These are phyloP conservation scores for Talinum fruticosum DNA, from an alignment of 148 eudicot genomes.

Conservation along the genomic window DNA sequence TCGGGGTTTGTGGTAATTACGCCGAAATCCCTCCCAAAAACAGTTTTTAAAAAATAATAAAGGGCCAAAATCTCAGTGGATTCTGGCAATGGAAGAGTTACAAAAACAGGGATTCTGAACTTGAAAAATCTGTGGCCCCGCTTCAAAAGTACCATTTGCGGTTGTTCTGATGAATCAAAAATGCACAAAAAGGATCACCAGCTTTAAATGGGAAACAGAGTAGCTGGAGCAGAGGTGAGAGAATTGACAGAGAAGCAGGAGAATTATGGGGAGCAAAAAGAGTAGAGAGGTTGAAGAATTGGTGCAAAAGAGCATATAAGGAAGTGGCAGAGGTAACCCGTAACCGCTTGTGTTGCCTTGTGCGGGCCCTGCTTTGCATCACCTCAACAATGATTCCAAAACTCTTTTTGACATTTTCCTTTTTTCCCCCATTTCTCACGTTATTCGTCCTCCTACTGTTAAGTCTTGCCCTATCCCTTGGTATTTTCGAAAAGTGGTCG, in stretches of 20 bases:
- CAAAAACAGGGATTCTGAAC: slow-evolving; percentile 37
- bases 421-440: too few species aligned
- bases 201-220: not conserved
- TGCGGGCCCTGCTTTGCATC: not conserved
- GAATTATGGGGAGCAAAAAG: not conserved
- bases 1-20: slow-evolving; percentile 10
- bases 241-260: not conserved
- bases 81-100: not conserved
- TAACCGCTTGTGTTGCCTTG: not conserved
- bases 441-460: too few species aligned
- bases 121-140: slow-evolving; percentile 66
- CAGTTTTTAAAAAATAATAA: not conserved
- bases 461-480: too few species aligned
- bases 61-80: not conserved
- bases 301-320: not conserved
- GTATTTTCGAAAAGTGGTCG: too few species aligned
- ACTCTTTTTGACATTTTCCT: not conserved
- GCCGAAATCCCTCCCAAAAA: not conserved
- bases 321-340: not conserved
- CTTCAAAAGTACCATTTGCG: slow-evolving; percentile 48
- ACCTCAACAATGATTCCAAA: not conserved
- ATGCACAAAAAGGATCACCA: not conserved
- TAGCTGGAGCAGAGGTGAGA: not conserved
- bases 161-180: not conserved
- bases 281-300: not conserved